Conservation (phyloP, 306 rosid genomes). For the Medicago truncatula region MtrunA17r5.0-ANR NC_053044.1:54904501-54905000, state of each 20-base stretch:
- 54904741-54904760: background rate
- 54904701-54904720: background rate
- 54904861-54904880: constrained; percentile 98
- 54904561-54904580: too few relatives aligned
- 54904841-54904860: constrained; percentile 98
- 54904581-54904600: too few relatives aligned
- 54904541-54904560: too few relatives aligned
- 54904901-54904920: constrained; percentile 23
- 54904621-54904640: too few relatives aligned
- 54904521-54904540: too few relatives aligned
- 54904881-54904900: constrained; percentile 82
- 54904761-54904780: constrained; percentile 27
- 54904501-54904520: too few relatives aligned
- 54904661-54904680: constrained; percentile 23
- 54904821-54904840: constrained; percentile 96
- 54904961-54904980: constrained; percentile 12
- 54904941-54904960: constrained; percentile 12
- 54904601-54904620: too few relatives aligned
- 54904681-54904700: constrained; percentile 13
- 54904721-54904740: constrained; percentile 1
- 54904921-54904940: constrained; percentile 27
- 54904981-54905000: constrained; percentile 32
- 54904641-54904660: constrained; percentile 11
- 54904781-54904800: constrained; percentile 39
- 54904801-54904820: constrained; percentile 61